Evolutionary conservation across 2,329 filamentous ascomycete species (phyloP).

Genomic region (Fusarium stilboides): DNA sequence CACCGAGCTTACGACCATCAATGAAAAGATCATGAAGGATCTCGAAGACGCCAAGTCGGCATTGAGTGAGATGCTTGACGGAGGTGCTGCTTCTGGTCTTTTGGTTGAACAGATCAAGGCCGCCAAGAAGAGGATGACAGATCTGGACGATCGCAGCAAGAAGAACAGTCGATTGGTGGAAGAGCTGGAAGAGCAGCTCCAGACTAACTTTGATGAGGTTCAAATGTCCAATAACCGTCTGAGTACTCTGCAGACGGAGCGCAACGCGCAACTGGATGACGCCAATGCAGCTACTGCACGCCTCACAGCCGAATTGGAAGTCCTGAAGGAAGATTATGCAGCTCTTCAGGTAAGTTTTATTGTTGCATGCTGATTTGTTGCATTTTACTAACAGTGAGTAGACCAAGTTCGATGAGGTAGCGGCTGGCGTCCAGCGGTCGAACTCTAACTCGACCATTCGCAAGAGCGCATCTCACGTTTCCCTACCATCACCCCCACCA

Average conservation of each 20-base stretch:
- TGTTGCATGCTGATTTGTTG: not conserved
- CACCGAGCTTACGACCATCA: conserved; percentile 70
- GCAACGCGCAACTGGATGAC: conserved; percentile 83
- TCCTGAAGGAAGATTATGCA: conserved; percentile 77
- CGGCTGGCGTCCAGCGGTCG: conserved; percentile 67
- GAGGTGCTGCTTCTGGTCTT: conserved; percentile 60
- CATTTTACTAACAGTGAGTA: conserved; percentile 55
- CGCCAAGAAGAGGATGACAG: conserved; percentile 76
- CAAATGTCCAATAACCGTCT: conserved; percentile 88
- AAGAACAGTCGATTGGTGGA: conserved; percentile 94
- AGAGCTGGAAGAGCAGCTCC: conserved; percentile 96
- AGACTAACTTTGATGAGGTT: conserved; percentile 94
- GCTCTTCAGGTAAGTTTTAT: conserved; percentile 79
- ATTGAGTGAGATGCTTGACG: conserved; percentile 68
- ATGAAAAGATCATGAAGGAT: conserved; percentile 72
- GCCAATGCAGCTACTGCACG: conserved; percentile 75
- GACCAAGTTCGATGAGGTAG: conserved; percentile 72
- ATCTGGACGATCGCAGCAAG: conserved; percentile 79
- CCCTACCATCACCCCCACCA: conserved; percentile 92
- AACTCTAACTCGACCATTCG: conserved; percentile 80
- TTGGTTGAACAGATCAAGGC: conserved; percentile 71
- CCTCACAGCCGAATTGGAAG: conserved; percentile 79
- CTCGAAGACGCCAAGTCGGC: conserved; percentile 72
- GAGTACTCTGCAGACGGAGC: conserved; percentile 84
- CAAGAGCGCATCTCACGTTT: conserved; percentile 86